A percentile compares a stretch with the other conserved stretches of the same genome.
Conservation (phyloP, 2,329 filamentous ascomycete genomes). For the Podosphaera leucotricha region DNA sequence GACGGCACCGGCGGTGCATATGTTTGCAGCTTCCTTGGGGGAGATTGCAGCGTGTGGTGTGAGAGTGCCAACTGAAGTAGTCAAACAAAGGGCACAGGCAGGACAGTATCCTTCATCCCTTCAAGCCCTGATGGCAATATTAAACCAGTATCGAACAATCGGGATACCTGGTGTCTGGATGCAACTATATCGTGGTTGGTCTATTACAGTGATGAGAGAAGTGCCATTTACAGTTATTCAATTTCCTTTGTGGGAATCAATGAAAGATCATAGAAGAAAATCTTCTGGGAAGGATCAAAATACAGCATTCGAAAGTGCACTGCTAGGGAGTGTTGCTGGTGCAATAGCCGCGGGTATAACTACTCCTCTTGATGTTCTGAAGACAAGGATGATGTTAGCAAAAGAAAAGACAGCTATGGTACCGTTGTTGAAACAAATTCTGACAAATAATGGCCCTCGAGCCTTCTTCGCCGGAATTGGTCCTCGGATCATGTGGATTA, state of each 20-base stretch:
- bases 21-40: conserved; percentile 63
- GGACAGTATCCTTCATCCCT: conserved; percentile 50
- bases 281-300: conserved; percentile 24
- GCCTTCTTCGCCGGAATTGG: conserved; percentile 57
- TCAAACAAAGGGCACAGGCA: conserved; percentile 92
- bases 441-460: conserved; percentile 35
- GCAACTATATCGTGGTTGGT: conserved; percentile 79
- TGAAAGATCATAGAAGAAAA: conserved; percentile 48
- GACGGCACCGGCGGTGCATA: conserved; percentile 33
- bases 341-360: conserved; percentile 71
- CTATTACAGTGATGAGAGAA: conserved; percentile 81
- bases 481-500: conserved; percentile 84
- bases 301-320: conserved; percentile 52
- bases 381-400: conserved; percentile 88
- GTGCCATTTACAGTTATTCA: conserved; percentile 95
- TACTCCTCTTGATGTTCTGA: conserved; percentile 85
- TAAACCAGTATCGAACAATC: conserved; percentile 22
- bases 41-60: conserved; percentile 85
- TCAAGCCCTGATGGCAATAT: conserved; percentile 45
- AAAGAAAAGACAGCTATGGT: conserved; percentile 36
- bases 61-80: conserved; percentile 81
- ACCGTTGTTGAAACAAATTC: conserved; percentile 38
- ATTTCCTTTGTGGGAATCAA: conserved; percentile 86
- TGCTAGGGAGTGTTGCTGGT: conserved; percentile 67
- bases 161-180: conserved; percentile 40